Conservation (phyloP, 2,329 filamentous ascomycete species). For the Fusarium agapanthi region DNA sequence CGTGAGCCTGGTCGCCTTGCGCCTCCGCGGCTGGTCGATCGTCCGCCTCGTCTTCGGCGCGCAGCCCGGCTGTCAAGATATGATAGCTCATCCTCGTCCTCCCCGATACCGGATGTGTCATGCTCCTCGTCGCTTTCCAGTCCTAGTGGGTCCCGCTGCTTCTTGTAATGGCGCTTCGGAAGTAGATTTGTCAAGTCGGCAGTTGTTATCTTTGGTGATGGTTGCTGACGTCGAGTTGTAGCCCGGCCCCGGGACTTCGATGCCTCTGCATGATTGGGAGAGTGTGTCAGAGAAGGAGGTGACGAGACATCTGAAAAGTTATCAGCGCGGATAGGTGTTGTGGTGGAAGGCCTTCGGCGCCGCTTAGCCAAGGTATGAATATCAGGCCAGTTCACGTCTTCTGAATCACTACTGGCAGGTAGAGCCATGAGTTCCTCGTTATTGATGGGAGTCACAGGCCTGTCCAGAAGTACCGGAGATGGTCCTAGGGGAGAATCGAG, state of each 20-base stretch:
- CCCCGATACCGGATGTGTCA: constrained; percentile 57
- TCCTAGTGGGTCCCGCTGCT: constrained; percentile 50
- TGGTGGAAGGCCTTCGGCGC: constrained; percentile 50
- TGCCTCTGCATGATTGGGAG: constrained; percentile 61
- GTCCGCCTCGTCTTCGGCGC: constrained; percentile 48
- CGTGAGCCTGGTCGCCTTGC: constrained; percentile 43
- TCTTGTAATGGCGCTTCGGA: constrained; percentile 60
- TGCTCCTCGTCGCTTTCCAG: constrained; percentile 57
- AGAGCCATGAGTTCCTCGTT: constrained; percentile 63
- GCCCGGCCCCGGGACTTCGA: constrained; percentile 46
- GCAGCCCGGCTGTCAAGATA: constrained; percentile 51
- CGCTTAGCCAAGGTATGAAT: constrained; percentile 60
- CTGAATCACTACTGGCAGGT: constrained; percentile 62
- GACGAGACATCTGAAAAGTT: constrained; percentile 67
- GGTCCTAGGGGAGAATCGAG: constrained; percentile 49
- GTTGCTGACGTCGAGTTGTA: constrained; percentile 48
- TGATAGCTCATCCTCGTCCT: constrained; percentile 66
- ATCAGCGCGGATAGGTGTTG: constrained; percentile 51
- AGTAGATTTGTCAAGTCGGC: constrained; percentile 63
- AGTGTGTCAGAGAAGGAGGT: constrained; percentile 72
- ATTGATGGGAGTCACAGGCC: constrained; percentile 55
- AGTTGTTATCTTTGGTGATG: constrained; percentile 58
- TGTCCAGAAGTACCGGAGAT: constrained; percentile 37
- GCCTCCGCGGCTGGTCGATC: constrained; percentile 41
- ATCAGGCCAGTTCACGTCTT: constrained; percentile 61